Base-by-base conservation (phyloP, 1,284 basidiomycete species). In the Malassezia slooffiae region DNA sequence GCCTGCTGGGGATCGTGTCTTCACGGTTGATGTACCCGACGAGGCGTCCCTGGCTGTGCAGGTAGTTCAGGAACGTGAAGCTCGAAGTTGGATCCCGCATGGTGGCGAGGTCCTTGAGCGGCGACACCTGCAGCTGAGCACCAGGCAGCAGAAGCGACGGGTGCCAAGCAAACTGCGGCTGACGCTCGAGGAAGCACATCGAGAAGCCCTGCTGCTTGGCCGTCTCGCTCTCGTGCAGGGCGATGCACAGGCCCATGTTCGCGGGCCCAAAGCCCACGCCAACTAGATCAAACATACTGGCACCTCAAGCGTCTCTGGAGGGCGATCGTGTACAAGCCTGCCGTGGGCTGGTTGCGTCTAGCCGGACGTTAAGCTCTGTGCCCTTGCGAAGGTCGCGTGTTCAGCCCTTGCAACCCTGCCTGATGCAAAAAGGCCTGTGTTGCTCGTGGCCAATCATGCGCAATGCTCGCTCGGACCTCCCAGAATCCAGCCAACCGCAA, bases 51-150 rank as follows among this genome's bases (percentile, higher is more conserved):
- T 62, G 45, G 23, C 47, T 46, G 43, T 67, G 61, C n/a, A 69
- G 52, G 42, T 62, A 69, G 54, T 67, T 69, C 44, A 52, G 51
- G 45, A 67, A 69, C 34, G 52, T 60, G 42, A 53, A 69, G 21
- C 54, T 52, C 4, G 66, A 69, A 4, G 64, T 66, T 6, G 66
- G 66, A 26, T 69, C 62, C n/a, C 66, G 54, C 46, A 69, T 59
- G 0, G 64, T 66, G 11, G 58, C 66, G 0, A 69, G 53, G 32
- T 69, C 66, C 49, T 69, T 69, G 31, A 67, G 50, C 17, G 63
- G 66, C 32, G 64, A 67, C 21, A 69, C 66, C 38, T 69, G 66
- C 20, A 69, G 58, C 47, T 62, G 62, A 6, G 64, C 55, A 24
- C 66, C 66, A 10, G 66, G 66, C 5, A 69, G 55, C 5, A 69